These are phyloP conservation scores for Porcisia hertigi DNA, from an alignment of 208 protist genomes.

Conservation along the genomic window DNA sequence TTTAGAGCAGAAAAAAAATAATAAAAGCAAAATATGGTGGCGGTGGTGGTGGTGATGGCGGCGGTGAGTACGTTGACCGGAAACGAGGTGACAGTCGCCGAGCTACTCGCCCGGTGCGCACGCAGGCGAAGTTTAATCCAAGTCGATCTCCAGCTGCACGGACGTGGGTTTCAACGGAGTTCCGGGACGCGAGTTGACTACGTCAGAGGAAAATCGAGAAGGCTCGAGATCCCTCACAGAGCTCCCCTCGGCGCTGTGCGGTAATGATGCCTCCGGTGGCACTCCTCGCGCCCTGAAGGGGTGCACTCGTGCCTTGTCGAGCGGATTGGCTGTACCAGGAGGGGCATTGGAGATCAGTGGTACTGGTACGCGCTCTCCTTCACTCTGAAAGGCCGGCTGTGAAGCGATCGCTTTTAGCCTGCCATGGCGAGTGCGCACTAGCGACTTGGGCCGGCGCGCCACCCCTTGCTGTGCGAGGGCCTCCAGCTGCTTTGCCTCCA, in stretches of 20 bases:
- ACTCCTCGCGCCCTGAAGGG: not conserved
- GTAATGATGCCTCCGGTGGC: not conserved
- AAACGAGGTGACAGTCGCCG: not conserved
- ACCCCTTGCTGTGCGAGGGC: constrained; percentile 39
- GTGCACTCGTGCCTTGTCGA: not conserved
- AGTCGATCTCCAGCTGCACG: constrained; percentile 28
- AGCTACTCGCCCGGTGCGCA: not conserved
- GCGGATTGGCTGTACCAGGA: not conserved
- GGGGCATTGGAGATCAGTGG: constrained; percentile 10
- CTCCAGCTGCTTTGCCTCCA: constrained; percentile 31
- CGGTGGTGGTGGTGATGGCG: no score
- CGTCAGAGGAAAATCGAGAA: not conserved
- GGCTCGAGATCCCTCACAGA: not conserved
- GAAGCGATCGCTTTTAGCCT: constrained; percentile 38
- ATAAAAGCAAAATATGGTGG: no score
- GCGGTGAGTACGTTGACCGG: not conserved
- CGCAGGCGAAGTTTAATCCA: constrained; percentile 14
- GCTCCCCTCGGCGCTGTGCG: not conserved
- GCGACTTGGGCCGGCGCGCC: constrained; percentile 58
- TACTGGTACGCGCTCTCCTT: not conserved
- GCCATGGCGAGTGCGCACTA: constrained; percentile 55
- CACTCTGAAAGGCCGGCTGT: not conserved
- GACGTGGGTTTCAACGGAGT: not conserved
- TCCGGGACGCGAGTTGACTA: constrained; percentile 8
- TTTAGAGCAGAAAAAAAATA: no score